These are phyloP conservation scores for Atkinsonella hypoxylon DNA, from an alignment of 2,329 filamentous ascomycete species.

Conservation along the genomic window DNA sequence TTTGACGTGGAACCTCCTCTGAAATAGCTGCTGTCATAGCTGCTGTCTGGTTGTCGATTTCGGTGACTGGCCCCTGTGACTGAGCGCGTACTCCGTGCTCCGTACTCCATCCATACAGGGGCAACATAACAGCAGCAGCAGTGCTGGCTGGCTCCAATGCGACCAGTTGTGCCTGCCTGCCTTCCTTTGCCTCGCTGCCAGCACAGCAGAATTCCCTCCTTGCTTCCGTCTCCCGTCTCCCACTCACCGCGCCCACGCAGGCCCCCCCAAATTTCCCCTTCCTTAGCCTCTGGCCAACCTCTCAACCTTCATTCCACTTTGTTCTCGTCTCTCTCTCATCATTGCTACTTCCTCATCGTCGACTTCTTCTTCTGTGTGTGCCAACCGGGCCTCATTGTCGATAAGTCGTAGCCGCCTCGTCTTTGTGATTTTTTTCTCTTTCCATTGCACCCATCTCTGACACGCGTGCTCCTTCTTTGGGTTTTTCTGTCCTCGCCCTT, in stretches of 20 bases:
- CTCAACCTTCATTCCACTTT: slow-evolving; percentile 11
- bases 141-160: background rate
- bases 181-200: slow-evolving; percentile 8
- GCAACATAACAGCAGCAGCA: too few relatives aligned
- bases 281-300: slow-evolving; percentile 9
- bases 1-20: too few relatives aligned
- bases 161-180: slow-evolving; percentile 3
- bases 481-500: slow-evolving; percentile 12
- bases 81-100: too few relatives aligned
- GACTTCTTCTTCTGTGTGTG: slow-evolving; percentile 1
- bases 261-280: slow-evolving; percentile 15
- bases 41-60: background rate
- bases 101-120: too few relatives aligned
- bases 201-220: slow-evolving; percentile 21
- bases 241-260: slow-evolving; percentile 4
- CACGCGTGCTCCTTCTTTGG: slow-evolving; percentile 19
- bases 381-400: slow-evolving; percentile 7
- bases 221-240: slow-evolving; percentile 10
- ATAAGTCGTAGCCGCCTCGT: slow-evolving; percentile 13
- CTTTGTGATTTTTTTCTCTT: slow-evolving; percentile 16
- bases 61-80: too few relatives aligned
- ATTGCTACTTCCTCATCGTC: slow-evolving; percentile 25
- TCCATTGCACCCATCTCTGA: slow-evolving; percentile 17
- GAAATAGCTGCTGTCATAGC: too few relatives aligned
- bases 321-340: slow-evolving; percentile 17